phyloP scores from a whole-genome alignment of 257 asterid genomes.

The Linderniella brevidens region DNA sequence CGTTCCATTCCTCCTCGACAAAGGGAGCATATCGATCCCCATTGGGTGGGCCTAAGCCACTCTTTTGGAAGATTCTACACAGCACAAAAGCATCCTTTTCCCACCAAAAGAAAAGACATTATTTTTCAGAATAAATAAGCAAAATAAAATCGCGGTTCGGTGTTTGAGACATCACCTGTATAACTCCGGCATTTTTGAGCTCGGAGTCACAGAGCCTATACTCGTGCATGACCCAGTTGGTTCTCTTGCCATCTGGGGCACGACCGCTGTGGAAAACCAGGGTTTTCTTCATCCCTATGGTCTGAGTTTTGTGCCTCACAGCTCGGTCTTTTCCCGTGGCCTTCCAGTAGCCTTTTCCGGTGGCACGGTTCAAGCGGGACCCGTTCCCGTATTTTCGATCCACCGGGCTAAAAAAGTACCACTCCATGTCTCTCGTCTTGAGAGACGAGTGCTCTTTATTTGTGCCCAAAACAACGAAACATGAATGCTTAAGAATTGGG shows the following conservation, averaged over 20 bases:
- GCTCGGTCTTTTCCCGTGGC: constrained; percentile 88
- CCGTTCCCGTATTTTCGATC: constrained; percentile 88
- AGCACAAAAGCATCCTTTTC: constrained; percentile 84
- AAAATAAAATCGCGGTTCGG: no score
- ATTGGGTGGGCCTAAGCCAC: constrained; percentile 88
- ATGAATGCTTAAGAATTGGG: no score
- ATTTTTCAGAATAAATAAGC: no score
- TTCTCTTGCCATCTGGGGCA: constrained; percentile 91
- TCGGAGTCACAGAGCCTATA: constrained; percentile 69
- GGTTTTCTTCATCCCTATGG: constrained; percentile 87
- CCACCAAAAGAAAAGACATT: constrained; percentile 14
- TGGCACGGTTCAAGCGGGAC: constrained; percentile 86
- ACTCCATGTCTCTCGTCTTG: constrained; percentile 74
- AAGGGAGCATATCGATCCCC: constrained; percentile 91
- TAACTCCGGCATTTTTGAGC: constrained; percentile 53
- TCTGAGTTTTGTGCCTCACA: constrained; percentile 44
- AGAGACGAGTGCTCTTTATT: constrained; percentile 41
- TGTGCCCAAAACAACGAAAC: neutral
- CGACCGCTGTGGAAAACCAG: constrained; percentile 83
- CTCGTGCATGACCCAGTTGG: constrained; percentile 97
- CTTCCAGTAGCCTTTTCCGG: constrained; percentile 90
- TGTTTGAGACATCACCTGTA: no score
- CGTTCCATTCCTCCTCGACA: neutral
- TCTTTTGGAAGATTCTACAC: constrained; percentile 85
- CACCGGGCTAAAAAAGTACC: constrained; percentile 91